These are phyloP conservation scores for Penicillium fimorum DNA, from an alignment of 495 filamentous ascomycete species.

Conservation along the genomic window DNA sequence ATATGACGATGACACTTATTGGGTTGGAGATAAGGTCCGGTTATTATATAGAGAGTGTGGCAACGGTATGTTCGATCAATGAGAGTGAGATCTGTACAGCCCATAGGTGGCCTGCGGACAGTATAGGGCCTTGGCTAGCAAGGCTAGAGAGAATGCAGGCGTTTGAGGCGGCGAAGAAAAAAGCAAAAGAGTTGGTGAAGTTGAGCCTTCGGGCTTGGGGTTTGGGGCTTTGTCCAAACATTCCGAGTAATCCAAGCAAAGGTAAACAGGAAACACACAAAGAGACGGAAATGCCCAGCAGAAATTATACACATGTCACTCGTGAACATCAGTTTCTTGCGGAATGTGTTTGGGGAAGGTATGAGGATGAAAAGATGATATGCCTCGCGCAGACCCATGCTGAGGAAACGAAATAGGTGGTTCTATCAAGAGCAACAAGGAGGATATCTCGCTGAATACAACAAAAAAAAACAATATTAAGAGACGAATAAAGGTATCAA, in stretches of 20 bases:
- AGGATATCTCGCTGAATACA: constrained; percentile 28
- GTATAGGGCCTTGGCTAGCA: constrained; percentile 20
- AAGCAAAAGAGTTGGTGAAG: neutral
- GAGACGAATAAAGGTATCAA: constrained; percentile 12
- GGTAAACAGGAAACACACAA: constrained; percentile 6
- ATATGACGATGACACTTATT: neutral
- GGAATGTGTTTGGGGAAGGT: constrained; percentile 4
- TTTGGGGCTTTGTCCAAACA: neutral
- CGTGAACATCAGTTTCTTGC: constrained; percentile 37
- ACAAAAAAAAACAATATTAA: constrained; percentile 25
- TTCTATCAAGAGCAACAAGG: constrained; percentile 29
- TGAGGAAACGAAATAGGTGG: constrained; percentile 15
- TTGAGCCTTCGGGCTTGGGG: neutral
- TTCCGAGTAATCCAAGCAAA: neutral
- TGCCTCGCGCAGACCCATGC: constrained; percentile 25
- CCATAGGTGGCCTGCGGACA: neutral
- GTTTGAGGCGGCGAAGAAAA: constrained; percentile 4
- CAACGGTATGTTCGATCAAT: constrained; percentile 7
- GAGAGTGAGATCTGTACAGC: constrained; percentile 6
- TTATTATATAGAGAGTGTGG: constrained; percentile 12
- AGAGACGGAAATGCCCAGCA: constrained; percentile 20
- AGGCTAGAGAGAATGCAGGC: neutral
- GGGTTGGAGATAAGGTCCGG: neutral
- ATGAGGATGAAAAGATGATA: constrained; percentile 14
- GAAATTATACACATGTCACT: constrained; percentile 40